Evolutionary conservation across 2,329 filamentous ascomycete species (phyloP).

Genomic region (Septoria petroselini): DNA sequence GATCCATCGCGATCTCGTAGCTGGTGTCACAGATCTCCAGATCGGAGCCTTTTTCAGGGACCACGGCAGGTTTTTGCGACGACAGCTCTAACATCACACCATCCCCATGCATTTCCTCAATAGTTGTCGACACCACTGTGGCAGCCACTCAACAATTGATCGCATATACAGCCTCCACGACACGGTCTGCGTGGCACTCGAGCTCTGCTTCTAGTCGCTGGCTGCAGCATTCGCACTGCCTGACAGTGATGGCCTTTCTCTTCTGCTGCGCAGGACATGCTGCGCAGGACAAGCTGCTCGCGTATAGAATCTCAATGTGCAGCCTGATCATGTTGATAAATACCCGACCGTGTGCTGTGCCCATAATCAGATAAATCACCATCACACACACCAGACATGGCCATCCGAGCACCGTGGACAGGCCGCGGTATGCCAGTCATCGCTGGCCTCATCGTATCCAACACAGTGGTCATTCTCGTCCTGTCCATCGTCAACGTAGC

Average conservation of each 20-base stretch:
- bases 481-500: conserved; percentile 20
- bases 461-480: conserved; percentile 19
- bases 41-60: not conserved
- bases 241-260: no score
- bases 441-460: conserved; percentile 15
- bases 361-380: no score
- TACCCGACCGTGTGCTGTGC: not conserved
- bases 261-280: not conserved
- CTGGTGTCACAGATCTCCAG: conserved; percentile 1
- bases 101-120: not conserved
- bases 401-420: conserved; percentile 26
- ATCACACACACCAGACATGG: conserved; percentile 13
- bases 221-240: no score
- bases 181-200: conserved; percentile 3
- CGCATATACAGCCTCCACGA: not conserved
- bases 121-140: not conserved
- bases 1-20: conserved; percentile 7
- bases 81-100: not conserved
- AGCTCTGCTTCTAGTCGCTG: conserved; percentile 6
- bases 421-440: conserved; percentile 23
- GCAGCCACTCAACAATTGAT: not conserved
- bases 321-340: not conserved
- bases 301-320: no score
- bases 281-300: no score
- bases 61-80: not conserved